These are phyloP conservation scores for Pleurotus citrinopileatus DNA, from an alignment of 768 basidiomycete genomes.

Conservation along the genomic window DNA sequence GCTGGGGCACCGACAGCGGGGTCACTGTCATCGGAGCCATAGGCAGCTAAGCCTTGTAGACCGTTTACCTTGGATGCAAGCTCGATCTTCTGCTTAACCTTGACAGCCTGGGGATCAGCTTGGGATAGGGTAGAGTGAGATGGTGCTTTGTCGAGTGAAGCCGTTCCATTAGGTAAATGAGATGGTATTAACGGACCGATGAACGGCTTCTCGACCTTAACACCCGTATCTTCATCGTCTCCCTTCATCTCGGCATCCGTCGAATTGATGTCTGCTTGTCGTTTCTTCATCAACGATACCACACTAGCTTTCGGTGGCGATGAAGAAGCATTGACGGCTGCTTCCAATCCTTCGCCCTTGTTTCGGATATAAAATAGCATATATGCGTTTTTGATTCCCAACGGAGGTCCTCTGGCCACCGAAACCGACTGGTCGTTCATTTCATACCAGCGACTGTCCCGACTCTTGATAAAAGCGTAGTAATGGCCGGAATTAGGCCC, in stretches of 20 bases:
- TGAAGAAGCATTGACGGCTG: constrained; percentile 42
- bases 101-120: constrained; percentile 51
- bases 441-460: constrained; percentile 75
- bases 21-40: constrained; percentile 27
- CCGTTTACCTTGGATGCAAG: constrained; percentile 27
- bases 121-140: constrained; percentile 21
- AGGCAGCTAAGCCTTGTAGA: constrained; percentile 21
- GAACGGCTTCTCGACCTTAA: constrained; percentile 48
- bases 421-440: constrained; percentile 90
- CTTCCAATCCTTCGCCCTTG: constrained; percentile 71
- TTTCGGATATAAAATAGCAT: constrained; percentile 89
- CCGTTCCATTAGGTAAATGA: constrained; percentile 21
- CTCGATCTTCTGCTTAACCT: constrained; percentile 52
- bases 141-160: constrained; percentile 18
- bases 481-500: constrained; percentile 98
- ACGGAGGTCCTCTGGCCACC: constrained; percentile 38
- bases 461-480: constrained; percentile 77
- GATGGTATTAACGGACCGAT: constrained; percentile 70
- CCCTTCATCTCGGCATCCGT: constrained; percentile 24
- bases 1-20: background rate
- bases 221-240: constrained; percentile 46
- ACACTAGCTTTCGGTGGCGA: constrained; percentile 34
- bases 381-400: constrained; percentile 80
- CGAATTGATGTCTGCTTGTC: constrained; percentile 33
- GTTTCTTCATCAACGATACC: constrained; percentile 50